A percentile compares a stretch with the other conserved stretches of the same genome.
phyloP scores from a whole-genome alignment of 2,329 filamentous ascomycete genomes.

The Cadophora sp. region DNA sequence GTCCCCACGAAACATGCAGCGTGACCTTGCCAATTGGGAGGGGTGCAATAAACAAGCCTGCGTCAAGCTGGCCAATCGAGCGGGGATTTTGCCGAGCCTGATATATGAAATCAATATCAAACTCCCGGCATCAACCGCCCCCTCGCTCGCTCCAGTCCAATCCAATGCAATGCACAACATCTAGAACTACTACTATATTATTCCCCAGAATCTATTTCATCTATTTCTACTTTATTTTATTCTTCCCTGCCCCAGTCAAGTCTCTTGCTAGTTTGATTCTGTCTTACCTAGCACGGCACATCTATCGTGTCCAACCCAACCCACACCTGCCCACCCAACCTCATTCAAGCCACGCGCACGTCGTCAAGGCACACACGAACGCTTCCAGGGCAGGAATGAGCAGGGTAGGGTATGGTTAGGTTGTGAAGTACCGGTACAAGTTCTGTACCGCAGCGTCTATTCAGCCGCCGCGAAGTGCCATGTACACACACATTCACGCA shows the following conservation, averaged over 20 bases:
- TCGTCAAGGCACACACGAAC: conserved; percentile 3
- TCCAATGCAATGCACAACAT: background rate
- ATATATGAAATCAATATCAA: conserved; percentile 11
- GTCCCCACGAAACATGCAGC: background rate
- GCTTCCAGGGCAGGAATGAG: background rate
- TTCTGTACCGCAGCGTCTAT: conserved; percentile 11
- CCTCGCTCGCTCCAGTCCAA: background rate
- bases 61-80: conserved; percentile 8
- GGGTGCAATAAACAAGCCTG: conserved; percentile 6
- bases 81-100: conserved; percentile 7
- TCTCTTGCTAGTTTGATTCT: background rate
- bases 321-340: background rate
- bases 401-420: background rate
- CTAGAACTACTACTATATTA: background rate
- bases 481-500: conserved; percentile 10
- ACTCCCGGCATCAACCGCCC: background rate
- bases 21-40: background rate
- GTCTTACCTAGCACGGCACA: conserved; percentile 11
- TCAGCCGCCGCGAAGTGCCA: conserved; percentile 1
- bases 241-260: background rate
- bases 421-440: conserved; percentile 11
- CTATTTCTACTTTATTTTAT: background rate
- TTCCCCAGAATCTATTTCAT: conserved; percentile 9
- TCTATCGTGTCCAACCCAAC: background rate
- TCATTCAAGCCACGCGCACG: conserved; percentile 11